phyloP scores from a whole-genome alignment of 306 rosid genomes.

The Parietaria judaica region DNA sequence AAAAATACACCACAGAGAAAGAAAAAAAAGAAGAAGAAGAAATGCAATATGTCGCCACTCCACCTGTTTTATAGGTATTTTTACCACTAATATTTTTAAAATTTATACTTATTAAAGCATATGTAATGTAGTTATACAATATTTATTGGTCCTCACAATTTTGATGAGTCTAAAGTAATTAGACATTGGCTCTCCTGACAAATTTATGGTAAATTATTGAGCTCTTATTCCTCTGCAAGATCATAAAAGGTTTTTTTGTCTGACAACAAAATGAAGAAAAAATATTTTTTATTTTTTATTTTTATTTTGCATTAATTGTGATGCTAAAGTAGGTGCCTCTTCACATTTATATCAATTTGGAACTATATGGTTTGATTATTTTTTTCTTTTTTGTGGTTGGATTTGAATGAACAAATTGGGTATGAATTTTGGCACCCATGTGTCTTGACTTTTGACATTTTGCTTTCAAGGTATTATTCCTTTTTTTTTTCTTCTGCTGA shows the following conservation, averaged over 20 bases:
- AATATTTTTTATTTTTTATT: background rate
- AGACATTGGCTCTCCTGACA: no score
- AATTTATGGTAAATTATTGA: no score
- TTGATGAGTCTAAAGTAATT: no score
- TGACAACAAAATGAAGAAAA: background rate
- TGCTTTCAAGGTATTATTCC: background rate
- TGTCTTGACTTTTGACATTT: background rate
- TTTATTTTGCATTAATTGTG: background rate
- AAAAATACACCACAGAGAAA: no score
- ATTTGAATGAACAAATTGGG: background rate
- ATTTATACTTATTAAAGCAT: no score
- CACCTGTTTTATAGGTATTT: no score
- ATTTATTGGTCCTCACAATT: no score
- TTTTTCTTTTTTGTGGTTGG: background rate
- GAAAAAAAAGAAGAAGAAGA: no score
- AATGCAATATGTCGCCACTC: no score
- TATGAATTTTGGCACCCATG: background rate
- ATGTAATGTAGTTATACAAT: no score
- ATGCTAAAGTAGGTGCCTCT: constrained; percentile 6
- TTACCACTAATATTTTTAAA: no score
- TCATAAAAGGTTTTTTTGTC: background rate
- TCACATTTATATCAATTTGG: constrained; percentile 1
- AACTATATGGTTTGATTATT: background rate
- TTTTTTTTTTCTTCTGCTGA: background rate
- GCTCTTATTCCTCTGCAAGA: background rate